Percentiles rank a stretch among this genome's conserved stretches.
phyloP scores from a whole-genome alignment of 2,329 filamentous ascomycete genomes.

The Dactylonectria macrodidyma region DNA sequence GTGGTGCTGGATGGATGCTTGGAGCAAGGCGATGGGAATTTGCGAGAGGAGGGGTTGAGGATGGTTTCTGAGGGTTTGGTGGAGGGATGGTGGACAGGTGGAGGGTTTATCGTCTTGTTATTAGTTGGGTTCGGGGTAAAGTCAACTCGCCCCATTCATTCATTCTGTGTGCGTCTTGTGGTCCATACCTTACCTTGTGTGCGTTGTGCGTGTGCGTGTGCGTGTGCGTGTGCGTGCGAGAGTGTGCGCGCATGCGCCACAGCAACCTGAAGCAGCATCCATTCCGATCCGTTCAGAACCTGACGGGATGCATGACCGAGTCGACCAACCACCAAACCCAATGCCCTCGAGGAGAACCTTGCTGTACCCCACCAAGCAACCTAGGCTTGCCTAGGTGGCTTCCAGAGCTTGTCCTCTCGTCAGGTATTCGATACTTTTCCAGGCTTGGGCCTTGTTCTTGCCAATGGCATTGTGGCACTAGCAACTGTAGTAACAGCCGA shows the following conservation, averaged over 20 bases:
- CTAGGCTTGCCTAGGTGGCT: background rate
- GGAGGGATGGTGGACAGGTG: slow-evolving; percentile 34
- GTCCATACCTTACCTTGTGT: background rate
- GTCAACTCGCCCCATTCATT: slow-evolving; percentile 28
- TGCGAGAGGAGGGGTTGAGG: slow-evolving; percentile 45
- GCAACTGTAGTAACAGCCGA: no score
- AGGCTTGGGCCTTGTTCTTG: no score
- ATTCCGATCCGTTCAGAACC: background rate
- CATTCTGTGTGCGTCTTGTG: slow-evolving; percentile 30
- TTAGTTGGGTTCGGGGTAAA: slow-evolving; percentile 30
- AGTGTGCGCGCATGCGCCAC: slow-evolving; percentile 22
- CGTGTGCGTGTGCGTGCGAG: slow-evolving; percentile 29
- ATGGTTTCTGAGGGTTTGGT: slow-evolving; percentile 45
- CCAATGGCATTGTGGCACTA: background rate
- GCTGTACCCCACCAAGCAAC: slow-evolving; percentile 11
- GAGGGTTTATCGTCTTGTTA: slow-evolving; percentile 32
- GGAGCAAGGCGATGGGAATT: slow-evolving; percentile 40
- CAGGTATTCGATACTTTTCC: no score
- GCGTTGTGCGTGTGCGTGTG: slow-evolving; percentile 40
- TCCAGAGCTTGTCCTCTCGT: slow-evolving; percentile 3
- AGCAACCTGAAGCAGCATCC: background rate
- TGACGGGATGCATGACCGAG: slow-evolving; percentile 15
- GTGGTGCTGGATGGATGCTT: slow-evolving; percentile 40
- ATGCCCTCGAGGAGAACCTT: slow-evolving; percentile 14
- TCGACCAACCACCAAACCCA: slow-evolving; percentile 16